Conservation (phyloP, 2,329 filamentous ascomycete species). For the Diaporthe nobilis region DNA sequence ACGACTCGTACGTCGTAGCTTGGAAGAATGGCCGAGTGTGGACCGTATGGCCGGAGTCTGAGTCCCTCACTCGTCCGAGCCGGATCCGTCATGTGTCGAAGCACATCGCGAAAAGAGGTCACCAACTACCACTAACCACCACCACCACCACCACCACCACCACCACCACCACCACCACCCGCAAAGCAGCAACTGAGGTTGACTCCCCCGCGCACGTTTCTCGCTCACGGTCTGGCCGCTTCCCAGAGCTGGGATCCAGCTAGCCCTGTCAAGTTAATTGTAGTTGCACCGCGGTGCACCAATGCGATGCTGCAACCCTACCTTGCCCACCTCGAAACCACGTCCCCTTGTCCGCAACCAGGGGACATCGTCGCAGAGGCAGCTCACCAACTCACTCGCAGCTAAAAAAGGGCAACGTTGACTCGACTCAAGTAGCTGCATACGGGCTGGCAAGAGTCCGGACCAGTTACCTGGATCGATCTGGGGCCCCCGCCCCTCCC, state of each 20-base stretch:
- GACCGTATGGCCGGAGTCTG: background rate
- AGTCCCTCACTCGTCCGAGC: background rate
- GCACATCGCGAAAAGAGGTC: constrained; percentile 1
- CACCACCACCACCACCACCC: background rate
- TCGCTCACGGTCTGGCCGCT: background rate
- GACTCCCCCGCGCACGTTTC: constrained; percentile 4
- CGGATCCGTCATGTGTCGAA: background rate
- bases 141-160: background rate
- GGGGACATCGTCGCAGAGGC: background rate
- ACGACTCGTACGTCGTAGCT: background rate
- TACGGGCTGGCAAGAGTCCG: constrained; percentile 7
- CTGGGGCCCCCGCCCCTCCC: constrained; percentile 1
- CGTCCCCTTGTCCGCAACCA: constrained; percentile 11
- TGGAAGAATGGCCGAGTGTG: background rate
- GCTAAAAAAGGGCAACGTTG: constrained; percentile 11
- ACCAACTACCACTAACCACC: background rate
- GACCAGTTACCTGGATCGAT: background rate
- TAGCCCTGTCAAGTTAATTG: constrained; percentile 1
- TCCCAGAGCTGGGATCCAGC: background rate
- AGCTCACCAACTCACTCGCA: constrained; percentile 10
- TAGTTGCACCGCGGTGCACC: background rate
- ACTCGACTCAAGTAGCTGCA: constrained; percentile 28
- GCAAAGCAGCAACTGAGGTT: constrained; percentile 20
- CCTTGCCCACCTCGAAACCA: constrained; percentile 1
- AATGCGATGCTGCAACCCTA: constrained; percentile 27